Conservation (phyloP, 306 rosid species). For the Lathyrus oleraceus region DNA sequence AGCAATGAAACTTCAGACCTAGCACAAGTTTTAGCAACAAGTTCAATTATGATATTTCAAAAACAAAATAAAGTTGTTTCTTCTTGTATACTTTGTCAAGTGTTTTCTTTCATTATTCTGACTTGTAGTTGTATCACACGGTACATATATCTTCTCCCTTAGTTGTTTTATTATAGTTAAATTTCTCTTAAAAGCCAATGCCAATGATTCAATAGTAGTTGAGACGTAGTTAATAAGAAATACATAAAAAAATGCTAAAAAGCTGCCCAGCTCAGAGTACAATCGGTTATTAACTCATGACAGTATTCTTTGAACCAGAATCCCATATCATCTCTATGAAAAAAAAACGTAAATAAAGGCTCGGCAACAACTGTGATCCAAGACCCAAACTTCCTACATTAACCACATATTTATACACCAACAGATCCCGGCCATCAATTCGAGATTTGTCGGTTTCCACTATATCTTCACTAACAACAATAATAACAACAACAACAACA, state of each 20-base stretch:
- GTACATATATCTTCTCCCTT: not conserved
- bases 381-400: not conserved
- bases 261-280: not conserved
- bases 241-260: not conserved
- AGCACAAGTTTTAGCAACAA: constrained; percentile 33
- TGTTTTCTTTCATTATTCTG: not conserved
- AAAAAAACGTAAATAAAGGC: not conserved
- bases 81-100: not conserved
- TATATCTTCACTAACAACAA: not conserved
- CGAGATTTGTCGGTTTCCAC: not conserved
- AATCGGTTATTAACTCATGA: not conserved
- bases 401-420: not conserved
- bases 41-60: constrained; percentile 32
- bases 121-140: not conserved
- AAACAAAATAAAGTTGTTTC: constrained; percentile 11
- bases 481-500: too few species aligned
- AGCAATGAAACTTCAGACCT: constrained; percentile 46
- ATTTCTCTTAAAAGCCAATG: not conserved
- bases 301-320: not conserved
- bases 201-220: not conserved
- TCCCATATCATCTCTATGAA: not conserved
- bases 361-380: not conserved
- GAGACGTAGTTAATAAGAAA: constrained; percentile 5
- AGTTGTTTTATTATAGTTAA: not conserved
- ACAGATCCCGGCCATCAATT: not conserved